Base-by-base conservation (phyloP, 2,329 filamentous ascomycete species). In the Xylaria sp. region DNA sequence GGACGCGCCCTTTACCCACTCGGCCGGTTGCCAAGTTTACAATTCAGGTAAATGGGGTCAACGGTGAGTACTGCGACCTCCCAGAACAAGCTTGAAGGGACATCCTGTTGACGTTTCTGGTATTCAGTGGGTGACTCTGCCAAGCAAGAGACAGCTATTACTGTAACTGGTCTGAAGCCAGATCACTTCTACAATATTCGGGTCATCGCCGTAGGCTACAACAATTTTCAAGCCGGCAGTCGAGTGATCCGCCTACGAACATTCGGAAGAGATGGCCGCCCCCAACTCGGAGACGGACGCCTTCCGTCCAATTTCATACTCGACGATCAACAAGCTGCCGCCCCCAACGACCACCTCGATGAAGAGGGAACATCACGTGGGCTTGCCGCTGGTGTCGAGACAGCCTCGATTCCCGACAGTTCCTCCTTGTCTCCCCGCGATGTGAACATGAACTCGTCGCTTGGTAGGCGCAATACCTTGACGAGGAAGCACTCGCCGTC, bases 221-320 rank as follows among this genome's bases (percentile, higher is more conserved):
- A 94, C 74, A 97, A 96, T 80, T 98, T 98, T 76, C 94, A 97
- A 78, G 94, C 94, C 0, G 92, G 93, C 46, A 98, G 96, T 79
- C 87, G 90, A 5, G 89, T 97, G 46, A 90, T 98, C 72, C 92
- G 96, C 64, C 85, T 99, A 64, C 89, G 92, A 75, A 98, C 96
- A 56, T 90, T 88, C 79, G 87, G 84, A 77, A 85, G 83, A 74
- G 90, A 91, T 80, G 89, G 89, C 64, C 86, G 86, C 36, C 89
- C 89, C n/a, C 83, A 86, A 48, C 82, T 90, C 18, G 87, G 86
- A 54, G 86, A 86, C 73, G 84, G 85, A 1, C 84, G 87, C 33
- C 76, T 90, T 18, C 86, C 88, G 1, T 84, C 87, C 25, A 88
- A 85, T 72, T 87, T 89, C 67, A 79, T 84, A 33, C 83, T 83